Base-by-base conservation (phyloP, 208 protist genomes). In the Vickermania ingenoplastis region DNA sequence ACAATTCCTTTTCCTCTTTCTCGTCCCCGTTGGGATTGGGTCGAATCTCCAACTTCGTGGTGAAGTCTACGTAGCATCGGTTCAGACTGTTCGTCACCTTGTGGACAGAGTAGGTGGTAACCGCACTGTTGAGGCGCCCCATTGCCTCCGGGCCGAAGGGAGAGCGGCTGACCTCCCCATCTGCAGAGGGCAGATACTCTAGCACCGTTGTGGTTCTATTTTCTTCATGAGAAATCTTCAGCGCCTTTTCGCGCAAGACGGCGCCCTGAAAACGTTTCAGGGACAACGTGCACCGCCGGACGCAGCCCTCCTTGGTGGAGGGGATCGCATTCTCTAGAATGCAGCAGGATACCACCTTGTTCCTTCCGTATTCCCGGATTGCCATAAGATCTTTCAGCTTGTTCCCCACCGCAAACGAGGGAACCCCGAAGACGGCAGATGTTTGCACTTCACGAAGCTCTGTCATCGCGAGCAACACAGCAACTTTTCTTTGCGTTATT, bases 51-150 rank as follows among this genome's bases (percentile, higher is more conserved):
- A 77, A 53, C 11, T 26, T 60, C 3, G 73, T 71, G 27, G 36
- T 56, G 26, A 80, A 59, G 21, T 79, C 73, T 0, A 87, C 59
- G 53, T 76, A 81, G 69, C 80, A 87, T 54, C 65, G 62, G 48
- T 87, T 77, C 2, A 64, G 63, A 41, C 72, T 67, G 22, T 58
- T 66, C 0, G 71, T 77, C 17, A 87, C 67, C 14, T 2, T 36
- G n/a, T 55, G 67, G 14, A 87, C 53, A 23, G 49, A 65, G 30
- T 75, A 69, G 3, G 59, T 56, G 3, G 68, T 81, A 0, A 48
- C 31, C 0, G 66, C 71, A 0, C 23, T 7, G 0, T 50, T 25
- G n/a, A 83, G 26, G 0, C 27, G 41, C 1, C 27, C 27, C 23
- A 61, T 73, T 11, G 69, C 80, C 17, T 61, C 45, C 17, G 55